A percentile compares a stretch with the other conserved stretches of the same genome.
These are phyloP conservation scores for Vicia villosa DNA, from an alignment of 306 rosid species.

Conservation along the genomic window DNA sequence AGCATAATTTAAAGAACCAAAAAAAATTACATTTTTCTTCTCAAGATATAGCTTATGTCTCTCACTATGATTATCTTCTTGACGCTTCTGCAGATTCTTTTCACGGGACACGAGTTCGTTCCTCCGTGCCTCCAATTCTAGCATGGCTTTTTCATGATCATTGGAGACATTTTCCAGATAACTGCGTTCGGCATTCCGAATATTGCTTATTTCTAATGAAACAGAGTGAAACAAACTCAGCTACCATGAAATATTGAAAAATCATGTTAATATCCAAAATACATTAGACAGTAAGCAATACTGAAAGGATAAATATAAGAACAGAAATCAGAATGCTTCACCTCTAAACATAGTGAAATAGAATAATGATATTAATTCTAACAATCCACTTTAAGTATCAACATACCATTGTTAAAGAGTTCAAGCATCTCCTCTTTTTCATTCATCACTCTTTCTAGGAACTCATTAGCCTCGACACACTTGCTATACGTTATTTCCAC, in stretches of 20 bases:
- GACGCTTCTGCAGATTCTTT: constrained; percentile 52
- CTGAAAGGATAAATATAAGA: constrained; percentile 8
- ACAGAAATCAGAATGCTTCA: constrained; percentile 11
- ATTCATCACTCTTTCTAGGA: constrained; percentile 44
- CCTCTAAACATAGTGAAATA: not conserved
- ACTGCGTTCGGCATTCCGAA: constrained; percentile 44
- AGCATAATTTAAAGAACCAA: constrained; percentile 8
- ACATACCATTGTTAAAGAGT: constrained; percentile 55
- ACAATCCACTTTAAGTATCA: constrained; percentile 4
- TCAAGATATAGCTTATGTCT: constrained; percentile 48
- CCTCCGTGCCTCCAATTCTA: constrained; percentile 48
- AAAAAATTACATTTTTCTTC: constrained; percentile 54
- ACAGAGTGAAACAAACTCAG: constrained; percentile 33
- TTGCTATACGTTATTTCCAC: constrained; percentile 49
- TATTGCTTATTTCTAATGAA: constrained; percentile 49
- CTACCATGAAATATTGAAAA: constrained; percentile 16
- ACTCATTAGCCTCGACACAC: constrained; percentile 40
- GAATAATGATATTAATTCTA: constrained; percentile 8
- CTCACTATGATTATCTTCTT: constrained; percentile 54
- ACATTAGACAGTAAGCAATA: not conserved
- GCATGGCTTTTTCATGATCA: constrained; percentile 49
- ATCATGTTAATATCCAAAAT: constrained; percentile 1
- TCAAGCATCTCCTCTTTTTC: constrained; percentile 51
- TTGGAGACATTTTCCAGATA: constrained; percentile 38
- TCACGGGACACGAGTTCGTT: constrained; percentile 52